phyloP scores from a whole-genome alignment of 139 green algal species.

The Chlamydomonas sp. region DNA sequence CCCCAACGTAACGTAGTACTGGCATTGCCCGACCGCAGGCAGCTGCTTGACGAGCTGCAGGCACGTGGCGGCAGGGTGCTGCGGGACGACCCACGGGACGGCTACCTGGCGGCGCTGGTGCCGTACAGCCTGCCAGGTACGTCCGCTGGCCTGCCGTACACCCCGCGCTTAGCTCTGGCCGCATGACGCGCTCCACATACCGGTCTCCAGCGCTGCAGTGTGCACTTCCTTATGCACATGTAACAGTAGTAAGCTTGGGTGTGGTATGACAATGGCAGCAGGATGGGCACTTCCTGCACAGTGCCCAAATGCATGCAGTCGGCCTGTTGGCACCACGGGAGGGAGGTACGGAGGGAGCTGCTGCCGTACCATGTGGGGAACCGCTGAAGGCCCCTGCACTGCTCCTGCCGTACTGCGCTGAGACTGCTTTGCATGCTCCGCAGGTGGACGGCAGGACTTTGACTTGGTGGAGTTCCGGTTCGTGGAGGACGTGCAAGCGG shows the following conservation, averaged over 20 bases:
- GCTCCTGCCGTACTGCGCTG: too few relatives aligned
- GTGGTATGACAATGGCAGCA: too few relatives aligned
- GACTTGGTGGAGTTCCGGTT: conserved; percentile 31
- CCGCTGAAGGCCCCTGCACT: too few relatives aligned
- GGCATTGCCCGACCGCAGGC: not conserved
- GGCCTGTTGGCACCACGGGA: not conserved
- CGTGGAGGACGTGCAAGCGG: not conserved
- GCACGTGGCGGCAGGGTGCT: not conserved
- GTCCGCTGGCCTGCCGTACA: too few relatives aligned
- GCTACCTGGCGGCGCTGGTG: conserved; percentile 11
- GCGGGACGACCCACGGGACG: not conserved
- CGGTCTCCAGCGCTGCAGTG: too few relatives aligned
- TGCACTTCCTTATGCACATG: not conserved
- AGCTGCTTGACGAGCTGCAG: conserved; percentile 31
- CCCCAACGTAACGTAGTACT: not conserved
- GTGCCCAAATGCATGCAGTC: not conserved
- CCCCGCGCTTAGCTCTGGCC: too few relatives aligned
- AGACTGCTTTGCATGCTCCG: not conserved
- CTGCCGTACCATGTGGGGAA: too few relatives aligned
- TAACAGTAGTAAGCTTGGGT: too few relatives aligned
- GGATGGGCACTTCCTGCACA: too few relatives aligned
- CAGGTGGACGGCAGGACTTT: not conserved
- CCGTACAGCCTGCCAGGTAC: conserved; percentile 22
- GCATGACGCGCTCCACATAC: too few relatives aligned
- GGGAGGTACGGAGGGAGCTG: too few relatives aligned